These are phyloP conservation scores for Wickerhamiella allomyrinae DNA, from an alignment of 805 yeast species.

Conservation along the genomic window DNA sequence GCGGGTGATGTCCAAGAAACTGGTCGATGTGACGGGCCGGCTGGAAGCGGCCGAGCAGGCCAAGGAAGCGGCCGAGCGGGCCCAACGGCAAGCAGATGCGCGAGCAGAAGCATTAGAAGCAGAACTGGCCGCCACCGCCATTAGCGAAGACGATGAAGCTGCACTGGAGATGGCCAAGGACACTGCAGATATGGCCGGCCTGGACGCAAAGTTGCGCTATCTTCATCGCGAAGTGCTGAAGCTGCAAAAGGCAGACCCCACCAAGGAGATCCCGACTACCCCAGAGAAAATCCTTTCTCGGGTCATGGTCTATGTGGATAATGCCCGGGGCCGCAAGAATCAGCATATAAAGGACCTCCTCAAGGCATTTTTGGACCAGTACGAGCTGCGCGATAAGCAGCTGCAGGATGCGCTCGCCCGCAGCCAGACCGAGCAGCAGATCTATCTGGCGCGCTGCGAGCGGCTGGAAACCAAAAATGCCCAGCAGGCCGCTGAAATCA, in stretches of 20 bases:
- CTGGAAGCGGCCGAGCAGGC: conserved; percentile 1
- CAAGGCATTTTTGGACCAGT: conserved; percentile 6
- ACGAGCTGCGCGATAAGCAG: conserved; percentile 7
- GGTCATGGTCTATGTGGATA: conserved; percentile 6
- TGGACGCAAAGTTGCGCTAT: conserved; percentile 6
- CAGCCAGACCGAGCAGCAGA: not conserved
- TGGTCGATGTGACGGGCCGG: conserved; percentile 3
- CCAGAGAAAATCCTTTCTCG: conserved; percentile 7
- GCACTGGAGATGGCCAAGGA: not conserved
- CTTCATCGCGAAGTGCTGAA: conserved; percentile 5
- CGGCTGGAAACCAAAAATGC: not conserved
- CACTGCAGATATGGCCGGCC: conserved; percentile 3
- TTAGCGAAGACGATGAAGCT: not conserved
- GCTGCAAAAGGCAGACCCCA: conserved; percentile 6
- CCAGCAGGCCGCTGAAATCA: not conserved
- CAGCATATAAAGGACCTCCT: conserved; percentile 8
- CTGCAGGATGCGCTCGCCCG: conserved; percentile 3
- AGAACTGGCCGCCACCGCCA: not conserved
- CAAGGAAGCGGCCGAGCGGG: not conserved
- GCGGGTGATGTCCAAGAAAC: conserved; percentile 5
- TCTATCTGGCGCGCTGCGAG: conserved; percentile 1
- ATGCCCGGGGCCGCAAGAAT: conserved; percentile 4
- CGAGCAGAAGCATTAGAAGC: not conserved
- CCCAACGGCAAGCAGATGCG: not conserved
- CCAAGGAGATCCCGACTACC: conserved; percentile 4